Base-by-base conservation (phyloP, 176 grass and related monocot species). In the Cenchrus purpureus region DNA sequence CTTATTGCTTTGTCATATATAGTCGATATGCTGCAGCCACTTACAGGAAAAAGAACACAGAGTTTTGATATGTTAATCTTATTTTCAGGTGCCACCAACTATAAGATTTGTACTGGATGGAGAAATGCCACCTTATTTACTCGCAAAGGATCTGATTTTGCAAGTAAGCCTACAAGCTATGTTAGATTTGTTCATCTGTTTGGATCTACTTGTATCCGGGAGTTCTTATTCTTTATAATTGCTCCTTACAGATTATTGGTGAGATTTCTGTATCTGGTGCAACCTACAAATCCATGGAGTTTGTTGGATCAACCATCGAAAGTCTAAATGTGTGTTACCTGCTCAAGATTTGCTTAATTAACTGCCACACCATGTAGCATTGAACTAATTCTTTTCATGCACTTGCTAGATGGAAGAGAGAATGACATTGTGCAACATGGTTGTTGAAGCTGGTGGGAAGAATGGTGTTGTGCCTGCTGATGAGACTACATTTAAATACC, bases 131-230 rank as follows among this genome's bases (percentile, higher is more conserved):
- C 79, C 89, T 68, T 89, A 94, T 95, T 94, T 98, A 86, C 91
- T 94, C 62, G 93, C 96, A 4, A 98, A 98, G 86, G 96, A 98
- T 92, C 89, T 98, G 77, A 98, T 98, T 90, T 92, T 98, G 84
- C 96, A 98, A 86, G 96, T 98, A 90, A 91, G 91, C 34, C 61
- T 72, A 66, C 42, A 75, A 48, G 81, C 73, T 74, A 68, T 51
- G 34, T 44, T 69, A 46, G 52, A 44, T 42, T 54, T 59, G 11
- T 54, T 74, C 31, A 59, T 60, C 12, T 10, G 12, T 48, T 17
- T 67, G 28, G 63, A 71, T 74, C 10, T 78, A 14, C 16, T 58
- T 20, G 9, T 85, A 50, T 64, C 10, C 1, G 0, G 62, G 15
- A 52, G 56, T 43, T 68, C 9, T 73, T 69, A 69, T 78, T 40